Percentiles rank a stretch among this genome's conserved stretches.
These are phyloP conservation scores for Quercus tomentella DNA, from an alignment of 331 rosid genomes.

Conservation along the genomic window DNA sequence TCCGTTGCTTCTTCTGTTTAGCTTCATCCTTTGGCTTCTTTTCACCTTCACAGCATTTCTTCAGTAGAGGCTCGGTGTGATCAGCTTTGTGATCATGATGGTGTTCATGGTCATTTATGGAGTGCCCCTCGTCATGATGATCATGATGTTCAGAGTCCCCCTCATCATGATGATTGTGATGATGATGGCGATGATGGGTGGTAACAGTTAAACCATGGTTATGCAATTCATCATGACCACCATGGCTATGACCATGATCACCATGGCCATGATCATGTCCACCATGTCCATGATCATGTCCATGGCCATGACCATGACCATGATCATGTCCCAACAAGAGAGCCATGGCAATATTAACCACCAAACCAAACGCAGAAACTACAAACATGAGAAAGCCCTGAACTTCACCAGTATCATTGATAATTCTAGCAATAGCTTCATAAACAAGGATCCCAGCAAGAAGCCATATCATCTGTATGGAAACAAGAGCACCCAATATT, in stretches of 20 bases:
- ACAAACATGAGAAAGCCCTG: slow-evolving; percentile 53
- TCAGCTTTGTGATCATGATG: slow-evolving; percentile 19
- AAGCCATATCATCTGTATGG: slow-evolving; percentile 70
- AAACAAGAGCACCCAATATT: slow-evolving; percentile 58
- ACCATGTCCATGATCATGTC: slow-evolving; percentile 30
- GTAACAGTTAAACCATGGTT: slow-evolving; percentile 33
- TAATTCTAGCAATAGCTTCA: slow-evolving; percentile 49
- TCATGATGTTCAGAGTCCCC: not conserved
- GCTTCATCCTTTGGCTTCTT: not conserved
- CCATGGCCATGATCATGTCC: slow-evolving; percentile 22
- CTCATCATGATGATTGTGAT: slow-evolving; percentile 15
- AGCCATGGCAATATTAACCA: slow-evolving; percentile 55
- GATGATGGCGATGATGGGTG: slow-evolving; percentile 24
- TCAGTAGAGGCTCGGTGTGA: slow-evolving; percentile 29
- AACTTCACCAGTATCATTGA: slow-evolving; percentile 44
- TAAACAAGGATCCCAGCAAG: slow-evolving; percentile 63
- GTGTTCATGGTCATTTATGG: slow-evolving; percentile 20
- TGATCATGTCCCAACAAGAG: slow-evolving; percentile 53
- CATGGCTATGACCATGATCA: slow-evolving; percentile 14
- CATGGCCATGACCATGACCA: slow-evolving; percentile 28
- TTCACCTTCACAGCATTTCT: slow-evolving; percentile 21
- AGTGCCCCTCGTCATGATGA: slow-evolving; percentile 9
- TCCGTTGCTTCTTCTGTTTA: slow-evolving; percentile 22
- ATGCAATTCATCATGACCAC: slow-evolving; percentile 13
- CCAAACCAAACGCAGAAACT: slow-evolving; percentile 54